These are phyloP conservation scores for Diophrys appendiculata DNA, from an alignment of 73 alveolate species.

Conservation along the genomic window DNA sequence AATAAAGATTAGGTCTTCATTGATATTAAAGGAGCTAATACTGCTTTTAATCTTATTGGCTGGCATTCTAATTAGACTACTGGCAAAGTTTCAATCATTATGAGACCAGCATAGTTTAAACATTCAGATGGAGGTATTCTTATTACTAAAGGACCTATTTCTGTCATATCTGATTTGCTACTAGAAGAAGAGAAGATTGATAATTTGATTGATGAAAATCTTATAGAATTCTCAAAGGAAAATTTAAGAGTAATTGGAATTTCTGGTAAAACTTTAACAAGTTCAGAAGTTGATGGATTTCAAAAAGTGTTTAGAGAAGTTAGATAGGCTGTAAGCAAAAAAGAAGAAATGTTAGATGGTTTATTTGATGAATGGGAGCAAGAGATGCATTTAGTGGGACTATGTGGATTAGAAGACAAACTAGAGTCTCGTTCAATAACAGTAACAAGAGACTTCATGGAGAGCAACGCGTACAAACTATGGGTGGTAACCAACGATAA, in stretches of 20 bases:
- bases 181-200: not conserved
- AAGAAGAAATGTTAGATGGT: slow-evolving; percentile 18
- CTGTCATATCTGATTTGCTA: not conserved
- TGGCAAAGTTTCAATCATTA: too few species aligned
- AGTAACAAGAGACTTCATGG: slow-evolving; percentile 31
- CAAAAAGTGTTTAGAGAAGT: slow-evolving; percentile 34
- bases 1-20: not conserved
- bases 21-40: not conserved
- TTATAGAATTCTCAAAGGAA: slow-evolving; percentile 11
- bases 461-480: slow-evolving; percentile 46
- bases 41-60: not conserved
- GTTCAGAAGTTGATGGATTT: slow-evolving; percentile 22
- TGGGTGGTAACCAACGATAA: slow-evolving; percentile 59
- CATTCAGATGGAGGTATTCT: not conserved
- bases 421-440: slow-evolving; percentile 28
- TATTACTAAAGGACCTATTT: not conserved
- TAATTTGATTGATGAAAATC: not conserved
- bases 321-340: slow-evolving; percentile 5
- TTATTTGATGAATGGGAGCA: slow-evolving; percentile 13
- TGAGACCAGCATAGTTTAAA: too few species aligned
- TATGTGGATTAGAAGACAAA: slow-evolving; percentile 33
- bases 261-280: slow-evolving; percentile 35
- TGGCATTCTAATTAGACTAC: not conserved
- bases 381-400: slow-evolving; percentile 41
- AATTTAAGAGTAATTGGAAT: slow-evolving; percentile 15